phyloP scores from a whole-genome alignment of 331 rosid genomes.

The Quercus lobata region DNA sequence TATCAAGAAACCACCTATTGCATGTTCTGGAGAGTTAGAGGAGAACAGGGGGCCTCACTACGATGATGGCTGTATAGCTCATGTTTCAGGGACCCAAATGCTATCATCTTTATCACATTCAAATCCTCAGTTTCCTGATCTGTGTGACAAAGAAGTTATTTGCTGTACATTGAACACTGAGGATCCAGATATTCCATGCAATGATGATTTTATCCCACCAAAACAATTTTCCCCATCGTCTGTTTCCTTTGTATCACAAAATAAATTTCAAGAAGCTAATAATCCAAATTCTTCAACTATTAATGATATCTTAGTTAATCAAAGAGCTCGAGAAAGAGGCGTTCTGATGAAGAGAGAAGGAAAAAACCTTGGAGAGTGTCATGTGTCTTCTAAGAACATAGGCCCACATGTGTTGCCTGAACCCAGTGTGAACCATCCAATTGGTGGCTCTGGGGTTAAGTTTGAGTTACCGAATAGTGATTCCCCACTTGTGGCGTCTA shows the following conservation, averaged over 20 bases:
- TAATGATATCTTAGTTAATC: slow-evolving; percentile 33
- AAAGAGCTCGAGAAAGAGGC: slow-evolving; percentile 36
- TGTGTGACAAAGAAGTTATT: slow-evolving; percentile 40
- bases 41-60: slow-evolving; percentile 28
- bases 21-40: slow-evolving; percentile 37
- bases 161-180: slow-evolving; percentile 64
- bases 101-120: slow-evolving; percentile 42
- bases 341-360: slow-evolving; percentile 39
- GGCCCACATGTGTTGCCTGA: slow-evolving; percentile 41
- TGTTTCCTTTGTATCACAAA: slow-evolving; percentile 18
- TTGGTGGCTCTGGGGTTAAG: slow-evolving; percentile 36
- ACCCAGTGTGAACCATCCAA: slow-evolving; percentile 21
- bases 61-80: slow-evolving; percentile 32
- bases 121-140: slow-evolving; percentile 48
- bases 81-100: slow-evolving; percentile 31
- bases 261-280: slow-evolving; percentile 25
- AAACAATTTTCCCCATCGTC: slow-evolving; percentile 38
- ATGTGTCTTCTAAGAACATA: slow-evolving; percentile 36
- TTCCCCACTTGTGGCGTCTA: slow-evolving; percentile 29
- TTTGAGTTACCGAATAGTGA: slow-evolving; percentile 37
- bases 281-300: slow-evolving; percentile 36
- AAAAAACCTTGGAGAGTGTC: slow-evolving; percentile 37
- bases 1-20: slow-evolving; percentile 26
- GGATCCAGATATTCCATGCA: slow-evolving; percentile 76
- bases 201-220: slow-evolving; percentile 68